Conservation (phyloP, 2,329 filamentous ascomycete species). For the Trichocomaceae sp. region DNA sequence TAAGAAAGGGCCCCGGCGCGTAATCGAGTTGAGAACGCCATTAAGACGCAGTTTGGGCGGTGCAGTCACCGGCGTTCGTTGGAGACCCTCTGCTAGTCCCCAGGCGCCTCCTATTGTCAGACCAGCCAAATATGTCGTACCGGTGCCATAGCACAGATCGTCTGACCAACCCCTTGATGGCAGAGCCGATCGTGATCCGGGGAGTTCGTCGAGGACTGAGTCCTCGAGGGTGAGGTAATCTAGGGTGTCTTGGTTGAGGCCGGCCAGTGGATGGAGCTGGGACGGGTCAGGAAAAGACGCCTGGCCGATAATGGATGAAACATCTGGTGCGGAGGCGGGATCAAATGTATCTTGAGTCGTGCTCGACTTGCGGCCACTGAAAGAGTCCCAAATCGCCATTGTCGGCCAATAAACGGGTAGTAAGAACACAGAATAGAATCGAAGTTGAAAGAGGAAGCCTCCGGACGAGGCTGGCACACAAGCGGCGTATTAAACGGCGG, state of each 20-base stretch:
- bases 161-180: slow-evolving; percentile 97
- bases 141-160: slow-evolving; percentile 95
- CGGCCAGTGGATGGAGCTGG: slow-evolving; percentile 84
- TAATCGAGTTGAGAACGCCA: slow-evolving; percentile 89
- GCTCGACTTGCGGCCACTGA: slow-evolving; percentile 55
- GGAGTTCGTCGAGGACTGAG: slow-evolving; percentile 75
- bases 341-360: slow-evolving; percentile 56
- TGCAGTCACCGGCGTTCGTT: slow-evolving; percentile 60
- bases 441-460: not conserved
- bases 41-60: slow-evolving; percentile 90
- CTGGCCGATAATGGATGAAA: slow-evolving; percentile 75
- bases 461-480: not conserved
- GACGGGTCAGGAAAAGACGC: slow-evolving; percentile 77
- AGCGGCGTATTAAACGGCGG: not conserved
- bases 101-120: slow-evolving; percentile 80
- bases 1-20: slow-evolving; percentile 84
- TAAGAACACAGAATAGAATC: slow-evolving; percentile 3
- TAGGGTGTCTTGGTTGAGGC: slow-evolving; percentile 83
- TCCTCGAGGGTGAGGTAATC: slow-evolving; percentile 96
- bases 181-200: slow-evolving; percentile 77
- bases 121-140: slow-evolving; percentile 85
- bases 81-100: slow-evolving; percentile 85
- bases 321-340: slow-evolving; percentile 66
- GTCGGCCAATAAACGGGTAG: slow-evolving; percentile 16
- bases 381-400: slow-evolving; percentile 56